These are phyloP conservation scores for Eucalyptus curtisii DNA, from an alignment of 345 rosid species.

Conservation along the genomic window DNA sequence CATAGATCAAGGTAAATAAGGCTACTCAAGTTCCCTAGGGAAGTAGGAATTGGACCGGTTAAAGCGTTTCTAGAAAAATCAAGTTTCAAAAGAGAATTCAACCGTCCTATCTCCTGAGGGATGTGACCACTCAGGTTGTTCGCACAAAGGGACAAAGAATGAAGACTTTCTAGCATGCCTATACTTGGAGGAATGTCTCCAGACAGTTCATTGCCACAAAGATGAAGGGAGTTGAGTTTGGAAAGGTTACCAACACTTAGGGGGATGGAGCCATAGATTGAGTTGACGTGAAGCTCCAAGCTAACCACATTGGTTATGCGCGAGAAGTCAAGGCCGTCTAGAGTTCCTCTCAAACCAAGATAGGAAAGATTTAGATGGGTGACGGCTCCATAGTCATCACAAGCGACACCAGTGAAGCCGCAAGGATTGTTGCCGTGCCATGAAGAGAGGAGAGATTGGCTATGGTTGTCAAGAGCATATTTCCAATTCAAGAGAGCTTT, in stretches of 20 bases:
- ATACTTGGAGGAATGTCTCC: not conserved
- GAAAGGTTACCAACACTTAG: not conserved
- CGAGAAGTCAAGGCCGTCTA: not conserved
- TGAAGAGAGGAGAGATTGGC: not conserved
- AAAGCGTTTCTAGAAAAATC: fast-evolving
- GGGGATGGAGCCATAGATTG: fast-evolving
- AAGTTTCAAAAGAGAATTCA: not conserved
- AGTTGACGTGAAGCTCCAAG: not conserved
- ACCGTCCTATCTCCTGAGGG: fast-evolving
- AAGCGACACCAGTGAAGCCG: fast-evolving
- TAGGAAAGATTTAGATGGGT: not conserved
- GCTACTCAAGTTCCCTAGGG: not conserved
- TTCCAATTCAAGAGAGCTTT: not conserved
- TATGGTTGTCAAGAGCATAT: fast-evolving
- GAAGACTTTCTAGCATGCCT: not conserved
- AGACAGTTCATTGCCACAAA: not conserved
- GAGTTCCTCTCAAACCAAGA: not conserved
- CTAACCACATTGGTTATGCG: fast-evolving
- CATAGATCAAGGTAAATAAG: not conserved
- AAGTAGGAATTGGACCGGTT: fast-evolving
- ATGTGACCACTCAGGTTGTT: not conserved
- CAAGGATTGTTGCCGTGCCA: not conserved
- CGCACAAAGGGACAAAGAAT: fast-evolving
- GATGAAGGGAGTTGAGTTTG: not conserved
- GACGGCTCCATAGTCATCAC: fast-evolving